Evolutionary conservation across 1,139 yeast species (phyloP), one percentile per base, ranked within the genome.

Genomic region (Debaryomyces sp.): DNA sequence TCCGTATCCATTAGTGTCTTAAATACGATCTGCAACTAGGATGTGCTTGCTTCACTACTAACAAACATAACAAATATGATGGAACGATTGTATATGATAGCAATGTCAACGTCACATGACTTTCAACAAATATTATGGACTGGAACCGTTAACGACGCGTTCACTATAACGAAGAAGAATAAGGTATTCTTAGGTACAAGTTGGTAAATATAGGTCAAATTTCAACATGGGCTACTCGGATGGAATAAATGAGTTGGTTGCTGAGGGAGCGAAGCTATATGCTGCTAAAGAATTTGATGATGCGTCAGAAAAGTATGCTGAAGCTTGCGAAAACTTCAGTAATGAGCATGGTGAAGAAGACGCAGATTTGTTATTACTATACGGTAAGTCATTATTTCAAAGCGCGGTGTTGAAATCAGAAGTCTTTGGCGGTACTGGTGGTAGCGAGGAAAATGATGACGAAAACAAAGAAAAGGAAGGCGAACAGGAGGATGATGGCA

Each of bases 371-470:
- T 71, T 91, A 58, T 82, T 80, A 54, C 66, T 88, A 33, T 90
- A 94, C 55, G 98, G 97, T 1, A 82, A 85, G 60, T 84, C 96
- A 1, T 70, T 94, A 38, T 91, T 87, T 66, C 87, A 85, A 55
- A 80, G 82, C 41, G 98, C 95, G 1, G 87, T 89, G 10, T 72
- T 82, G 38, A 85, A 80, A 45, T 83, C 91, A 2, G 94, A 87
- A 43, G 87, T 94, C n/a, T 78, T 94, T 50, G 96, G 97, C 34
- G 87, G 80, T 1, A 64, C 68, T 30, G 67, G 55, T 4, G 59
- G 62, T 39, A 57, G 58, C 15, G 58, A 60, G 5, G 63, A 56
- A 7, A 64, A 57, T 3, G 61, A 58, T 18, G 67, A 59, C 15
- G 55, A 55, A 6, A 57, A 52, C 12, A 59, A 50, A 7, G 64